A percentile compares a stretch with the other conserved stretches of the same genome.
These are phyloP conservation scores for Backusella tuberculispora DNA, from an alignment of 192 early-diverging fungal species.

Conservation along the genomic window DNA sequence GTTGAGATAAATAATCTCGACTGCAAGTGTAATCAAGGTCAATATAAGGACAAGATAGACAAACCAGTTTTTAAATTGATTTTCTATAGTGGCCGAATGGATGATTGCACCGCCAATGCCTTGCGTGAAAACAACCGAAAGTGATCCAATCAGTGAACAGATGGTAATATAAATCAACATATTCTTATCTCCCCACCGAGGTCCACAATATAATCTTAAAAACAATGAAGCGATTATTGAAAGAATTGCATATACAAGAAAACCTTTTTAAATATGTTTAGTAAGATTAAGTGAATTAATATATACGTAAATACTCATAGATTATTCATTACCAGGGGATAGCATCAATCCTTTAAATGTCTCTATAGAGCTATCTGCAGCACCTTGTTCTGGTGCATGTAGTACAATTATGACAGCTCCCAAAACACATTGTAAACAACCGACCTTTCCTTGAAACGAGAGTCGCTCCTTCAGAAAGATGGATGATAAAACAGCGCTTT, in stretches of 20 bases:
- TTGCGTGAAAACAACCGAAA: conserved; percentile 87
- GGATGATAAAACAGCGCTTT: conserved; percentile 78
- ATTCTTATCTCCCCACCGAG: conserved; percentile 73
- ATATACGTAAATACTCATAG: not conserved
- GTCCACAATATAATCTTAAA: conserved; percentile 79
- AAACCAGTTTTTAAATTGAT: conserved; percentile 82
- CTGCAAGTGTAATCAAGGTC: conserved; percentile 75
- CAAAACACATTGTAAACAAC: conserved; percentile 86
- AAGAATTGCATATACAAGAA: conserved; percentile 71
- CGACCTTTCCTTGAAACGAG: conserved; percentile 80
- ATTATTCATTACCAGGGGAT: conserved; percentile 18
- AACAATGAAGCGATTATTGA: conserved; percentile 61
- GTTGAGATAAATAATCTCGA: conserved; percentile 96
- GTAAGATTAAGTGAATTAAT: not conserved
- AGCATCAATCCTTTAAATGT: conserved; percentile 62
- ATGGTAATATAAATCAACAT: conserved; percentile 90
- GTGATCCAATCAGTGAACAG: conserved; percentile 90
- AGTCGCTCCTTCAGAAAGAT: conserved; percentile 87
- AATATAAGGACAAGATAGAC: conserved; percentile 82
- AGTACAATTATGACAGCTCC: conserved; percentile 85
- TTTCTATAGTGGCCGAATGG: conserved; percentile 82
- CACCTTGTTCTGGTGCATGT: conserved; percentile 79
- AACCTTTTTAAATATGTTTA: conserved; percentile 40
- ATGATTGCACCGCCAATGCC: conserved; percentile 87
- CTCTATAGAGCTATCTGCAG: conserved; percentile 72